Evolutionary conservation across 441 rosid species (phyloP).

Genomic region (Gossypium aridum): DNA sequence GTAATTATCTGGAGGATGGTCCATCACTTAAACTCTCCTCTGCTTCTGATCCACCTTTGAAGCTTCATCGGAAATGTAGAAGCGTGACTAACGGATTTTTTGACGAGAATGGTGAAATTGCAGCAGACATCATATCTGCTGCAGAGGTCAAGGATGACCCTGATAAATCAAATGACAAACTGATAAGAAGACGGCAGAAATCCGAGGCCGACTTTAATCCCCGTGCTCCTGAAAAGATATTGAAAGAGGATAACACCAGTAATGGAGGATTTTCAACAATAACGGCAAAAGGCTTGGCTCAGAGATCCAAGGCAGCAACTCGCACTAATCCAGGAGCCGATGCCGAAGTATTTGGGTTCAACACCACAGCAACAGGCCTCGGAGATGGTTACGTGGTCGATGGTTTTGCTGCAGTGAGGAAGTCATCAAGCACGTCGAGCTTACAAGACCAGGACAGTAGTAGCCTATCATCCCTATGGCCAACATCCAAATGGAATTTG

Average conservation of each 20-base stretch:
- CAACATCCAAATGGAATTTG: slow-evolving; percentile 40
- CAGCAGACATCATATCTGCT: slow-evolving; percentile 16
- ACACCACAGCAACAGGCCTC: slow-evolving; percentile 22
- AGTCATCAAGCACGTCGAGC: slow-evolving; percentile 61
- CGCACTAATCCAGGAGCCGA: slow-evolving; percentile 27
- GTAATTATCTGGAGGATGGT: slow-evolving; percentile 25
- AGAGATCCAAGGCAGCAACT: slow-evolving; percentile 43
- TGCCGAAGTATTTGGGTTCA: slow-evolving; percentile 24
- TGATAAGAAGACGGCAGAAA: slow-evolving; percentile 59
- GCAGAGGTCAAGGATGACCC: slow-evolving; percentile 30
- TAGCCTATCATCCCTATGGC: slow-evolving; percentile 37
- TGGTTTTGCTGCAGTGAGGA: slow-evolving; percentile 35
- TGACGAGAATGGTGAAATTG: slow-evolving; percentile 34
- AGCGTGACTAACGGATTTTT: slow-evolving; percentile 44
- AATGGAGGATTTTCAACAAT: slow-evolving; percentile 37
- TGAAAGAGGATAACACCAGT: slow-evolving; percentile 40
- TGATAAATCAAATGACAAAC: slow-evolving; percentile 37
- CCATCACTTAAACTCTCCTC: slow-evolving; percentile 33
- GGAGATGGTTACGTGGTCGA: slow-evolving; percentile 33
- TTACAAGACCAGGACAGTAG: slow-evolving; percentile 48
- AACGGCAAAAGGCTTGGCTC: slow-evolving; percentile 50
- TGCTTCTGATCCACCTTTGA: slow-evolving; percentile 34
- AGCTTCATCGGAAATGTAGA: slow-evolving; percentile 52
- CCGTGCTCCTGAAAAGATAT: slow-evolving; percentile 37
- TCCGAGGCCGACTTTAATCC: slow-evolving; percentile 34